These are phyloP conservation scores for Bretschneidera sinensis DNA, from an alignment of 345 rosid genomes.

Conservation along the genomic window DNA sequence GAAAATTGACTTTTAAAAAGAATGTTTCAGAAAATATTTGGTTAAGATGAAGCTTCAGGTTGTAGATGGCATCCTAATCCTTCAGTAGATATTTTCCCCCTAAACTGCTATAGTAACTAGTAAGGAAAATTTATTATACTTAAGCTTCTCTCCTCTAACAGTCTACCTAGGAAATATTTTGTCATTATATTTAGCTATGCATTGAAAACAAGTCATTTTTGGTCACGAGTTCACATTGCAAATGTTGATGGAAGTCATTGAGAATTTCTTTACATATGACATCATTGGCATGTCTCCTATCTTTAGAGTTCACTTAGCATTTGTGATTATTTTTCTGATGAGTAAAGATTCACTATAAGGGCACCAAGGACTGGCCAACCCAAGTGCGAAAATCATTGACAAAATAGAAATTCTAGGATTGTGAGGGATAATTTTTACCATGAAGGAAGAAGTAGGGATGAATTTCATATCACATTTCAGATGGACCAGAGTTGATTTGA, in stretches of 20 bases:
- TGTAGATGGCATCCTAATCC: neutral
- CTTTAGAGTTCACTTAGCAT: too few species aligned
- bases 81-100: neutral
- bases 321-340: too few species aligned
- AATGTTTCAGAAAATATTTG: neutral
- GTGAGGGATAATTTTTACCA: too few species aligned
- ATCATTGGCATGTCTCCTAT: too few species aligned
- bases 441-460: neutral
- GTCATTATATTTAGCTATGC: neutral
- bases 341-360: too few species aligned
- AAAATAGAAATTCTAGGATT: too few species aligned
- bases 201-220: neutral
- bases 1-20: neutral
- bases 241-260: too few species aligned
- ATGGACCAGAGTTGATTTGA: neutral
- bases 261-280: too few species aligned
- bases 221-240: neutral
- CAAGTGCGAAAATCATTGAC: too few species aligned
- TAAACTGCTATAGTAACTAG: neutral
- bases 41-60: neutral
- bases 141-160: neutral
- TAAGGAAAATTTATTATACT: too few species aligned
- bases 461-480: neutral
- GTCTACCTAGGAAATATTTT: neutral
- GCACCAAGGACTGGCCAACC: too few species aligned